Conservation (phyloP, 1,139 yeast genomes). For the Taiozyma sp. region DNA sequence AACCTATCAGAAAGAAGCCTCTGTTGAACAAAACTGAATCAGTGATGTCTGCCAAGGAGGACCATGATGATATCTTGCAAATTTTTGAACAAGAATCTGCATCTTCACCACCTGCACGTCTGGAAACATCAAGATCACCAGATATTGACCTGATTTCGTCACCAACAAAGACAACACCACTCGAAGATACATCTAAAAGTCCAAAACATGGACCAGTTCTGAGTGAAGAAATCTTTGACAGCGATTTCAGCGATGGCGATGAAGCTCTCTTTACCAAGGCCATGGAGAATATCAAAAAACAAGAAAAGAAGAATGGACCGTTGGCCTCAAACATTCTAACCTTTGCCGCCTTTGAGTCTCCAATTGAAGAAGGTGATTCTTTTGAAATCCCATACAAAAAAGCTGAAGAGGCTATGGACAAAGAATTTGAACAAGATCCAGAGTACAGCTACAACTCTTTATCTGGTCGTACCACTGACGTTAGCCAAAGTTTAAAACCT, state of each 20-base stretch:
- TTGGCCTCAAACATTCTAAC: constrained; percentile 6
- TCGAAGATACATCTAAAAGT: background rate
- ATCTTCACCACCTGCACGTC: background rate
- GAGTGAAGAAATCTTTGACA: constrained; percentile 1
- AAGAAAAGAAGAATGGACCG: background rate
- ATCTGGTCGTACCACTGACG: background rate
- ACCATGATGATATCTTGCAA: background rate
- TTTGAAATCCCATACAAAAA: constrained; percentile 2
- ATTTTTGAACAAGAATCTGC: background rate
- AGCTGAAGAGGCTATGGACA: constrained; percentile 14
- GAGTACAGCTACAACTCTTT: constrained; percentile 2
- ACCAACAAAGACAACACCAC: background rate
- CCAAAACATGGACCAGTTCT: background rate
- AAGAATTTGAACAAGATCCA: constrained; percentile 14
- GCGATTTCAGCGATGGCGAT: constrained; percentile 1
- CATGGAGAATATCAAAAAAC: background rate
- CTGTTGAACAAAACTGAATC: background rate
- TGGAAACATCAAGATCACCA: background rate
- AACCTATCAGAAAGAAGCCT: background rate
- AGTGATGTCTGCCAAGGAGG: background rate
- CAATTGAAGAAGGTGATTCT: background rate
- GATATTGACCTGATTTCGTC: background rate
- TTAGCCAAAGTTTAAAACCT: background rate
- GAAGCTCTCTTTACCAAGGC: background rate
- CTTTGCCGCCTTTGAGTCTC: constrained; percentile 11